A percentile compares a stretch with the other conserved stretches of the same genome.
These are phyloP conservation scores for Neofusicoccum ribis DNA, from an alignment of 2,329 filamentous ascomycete genomes.

Conservation along the genomic window DNA sequence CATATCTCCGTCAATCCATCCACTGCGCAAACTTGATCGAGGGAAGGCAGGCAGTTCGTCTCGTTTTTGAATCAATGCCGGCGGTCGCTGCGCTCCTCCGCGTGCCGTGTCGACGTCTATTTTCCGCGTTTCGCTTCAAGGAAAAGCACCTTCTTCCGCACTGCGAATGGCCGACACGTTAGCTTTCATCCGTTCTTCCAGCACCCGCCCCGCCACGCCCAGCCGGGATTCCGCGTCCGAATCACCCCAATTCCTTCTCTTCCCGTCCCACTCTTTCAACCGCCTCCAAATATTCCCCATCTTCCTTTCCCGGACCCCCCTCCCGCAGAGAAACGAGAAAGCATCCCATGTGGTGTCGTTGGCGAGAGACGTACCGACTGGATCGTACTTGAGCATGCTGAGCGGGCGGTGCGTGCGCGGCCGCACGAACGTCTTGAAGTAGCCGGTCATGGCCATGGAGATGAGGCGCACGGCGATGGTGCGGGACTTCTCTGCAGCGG, in stretches of 20 bases:
- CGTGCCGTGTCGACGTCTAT: not conserved
- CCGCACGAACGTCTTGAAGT: conserved; percentile 87
- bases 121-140: conserved; percentile 86
- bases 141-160: conserved; percentile 94
- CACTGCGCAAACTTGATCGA: no score
- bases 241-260: not conserved
- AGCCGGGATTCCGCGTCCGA: not conserved
- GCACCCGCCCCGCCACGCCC: not conserved
- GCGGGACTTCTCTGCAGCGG: conserved; percentile 70
- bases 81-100: not conserved
- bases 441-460: conserved; percentile 98
- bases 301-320: not conserved
- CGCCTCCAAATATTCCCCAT: not conserved
- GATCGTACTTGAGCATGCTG: conserved; percentile 99
- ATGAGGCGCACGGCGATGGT: conserved; percentile 90
- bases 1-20: no score
- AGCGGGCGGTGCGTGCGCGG: conserved; percentile 79
- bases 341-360: no score
- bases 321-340: no score
- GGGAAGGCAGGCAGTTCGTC: no score
- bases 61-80: no score
- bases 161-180: conserved; percentile 46
- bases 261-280: no score
- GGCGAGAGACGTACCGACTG: conserved; percentile 63
- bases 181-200: not conserved